Evolutionary conservation across 2,329 filamentous ascomycete genomes (phyloP), one percentile per base, ranked within the genome.

Genomic region (Hypoxylon sp.): DNA sequence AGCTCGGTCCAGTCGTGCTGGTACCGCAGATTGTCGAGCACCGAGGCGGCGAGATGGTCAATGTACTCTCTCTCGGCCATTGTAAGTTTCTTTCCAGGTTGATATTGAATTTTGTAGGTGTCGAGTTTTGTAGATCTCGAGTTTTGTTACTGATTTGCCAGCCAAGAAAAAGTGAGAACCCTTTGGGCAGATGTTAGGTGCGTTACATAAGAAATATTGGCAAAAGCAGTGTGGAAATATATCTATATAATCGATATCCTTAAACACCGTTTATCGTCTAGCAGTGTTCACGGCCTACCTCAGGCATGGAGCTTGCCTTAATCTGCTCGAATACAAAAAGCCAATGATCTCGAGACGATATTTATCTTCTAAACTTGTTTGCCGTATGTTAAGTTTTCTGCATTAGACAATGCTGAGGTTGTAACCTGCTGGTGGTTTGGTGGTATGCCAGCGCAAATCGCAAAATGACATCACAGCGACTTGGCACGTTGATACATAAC

Each of bases 1-100:
- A 93, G 74, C 18, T 80, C 73, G 18, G 83, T 84, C 91, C 91
- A 95, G 70, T 88, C 83, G 73, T 94, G 90, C 73, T 93, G 89
- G 72, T 89, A 80, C 65, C 84, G 80, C 43, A 95, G 83, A 72
- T 93, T 92, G 72, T 88, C 83, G 49, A 85, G 78, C 46, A 93
- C 86, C 46, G 85, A 80, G 23, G 80, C 73, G 40, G 85, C 81
- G 43, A 90, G 82, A 47, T 74, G 68, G 3, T 68, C 67, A 46
- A 71, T 49, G 40, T 72, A 62, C 23, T 52, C 50, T 15, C 50
- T 57, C 45, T 65, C 61, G 17, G 67, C 64, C 70, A 70, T 70
- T 37, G 60, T 59, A 55, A 59, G 59, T 41, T 8, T 13, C 43
- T 21, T 45, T 29, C 26, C 15, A 43, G 21, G 18, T 26, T 7